Evolutionary conservation across 129 eudicot genomes (phyloP), one percentile per base, ranked within the genome.

Genomic region (Flaveria robusta): DNA sequence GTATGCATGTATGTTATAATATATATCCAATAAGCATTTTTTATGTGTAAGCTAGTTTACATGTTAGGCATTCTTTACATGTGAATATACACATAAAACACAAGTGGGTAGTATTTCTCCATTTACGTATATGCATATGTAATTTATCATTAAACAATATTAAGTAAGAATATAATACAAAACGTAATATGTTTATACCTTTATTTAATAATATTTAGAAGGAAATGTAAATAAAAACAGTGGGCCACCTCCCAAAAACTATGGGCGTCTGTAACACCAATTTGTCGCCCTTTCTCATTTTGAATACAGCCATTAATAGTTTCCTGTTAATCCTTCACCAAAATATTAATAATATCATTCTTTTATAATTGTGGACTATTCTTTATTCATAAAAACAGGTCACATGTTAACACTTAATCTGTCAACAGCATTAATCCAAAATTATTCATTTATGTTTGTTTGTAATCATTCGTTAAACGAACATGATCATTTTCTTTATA

Each of bases 241-340:
- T 5, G 71, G 77, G 81, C 76, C 65, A 79, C 12, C 59, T 42
- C 39, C 78, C 69, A 4, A 55, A 72, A 34, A 72, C 83, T 24
- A 66, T 73, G 83, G 83, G 83, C 79, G 62, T 65, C 78, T 52
- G 47, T 42, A 18, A 58, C 70, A 24, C 26, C 72, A 47, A 7
- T 34, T 60, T 62, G 68, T 24, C 56, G 3, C 10, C 71, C 42
- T 41, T 65, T 68, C 43, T 23, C 54, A 12, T 59, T 14, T 70
- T 51, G 1, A 12, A n/a, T 43, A 42, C 15, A 24, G 7, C 60
- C 45, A 42, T n/a, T 3, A 2, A 60, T 72, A 8, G 0, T 3
- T 49, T 50, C 24, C 12, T 3, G 1, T 56, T 3, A 20, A 56
- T 10, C 26, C 62, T 20, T 54, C 62, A 55, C 20, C 27, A 55